A percentile compares a stretch with the other conserved stretches of the same genome.
phyloP scores from a whole-genome alignment of 345 rosid species.

The Murraya paniculata region DNA sequence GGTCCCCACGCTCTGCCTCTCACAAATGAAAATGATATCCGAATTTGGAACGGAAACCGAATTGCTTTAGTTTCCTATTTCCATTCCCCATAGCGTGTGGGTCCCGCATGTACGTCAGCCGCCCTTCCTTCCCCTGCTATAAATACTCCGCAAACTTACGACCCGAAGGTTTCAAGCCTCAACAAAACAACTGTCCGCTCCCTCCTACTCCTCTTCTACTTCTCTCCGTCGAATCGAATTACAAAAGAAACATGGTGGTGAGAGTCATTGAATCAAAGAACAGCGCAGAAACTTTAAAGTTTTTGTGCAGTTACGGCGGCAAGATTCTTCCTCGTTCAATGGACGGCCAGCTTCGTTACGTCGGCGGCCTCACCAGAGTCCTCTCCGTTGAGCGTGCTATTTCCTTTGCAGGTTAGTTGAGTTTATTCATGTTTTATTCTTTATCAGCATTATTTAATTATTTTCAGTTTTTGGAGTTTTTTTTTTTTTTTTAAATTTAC shows the following conservation, averaged over 20 bases:
- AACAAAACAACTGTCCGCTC: not conserved
- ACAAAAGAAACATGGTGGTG: constrained; percentile 18
- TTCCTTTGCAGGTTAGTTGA: constrained; percentile 53
- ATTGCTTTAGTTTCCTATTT: not conserved
- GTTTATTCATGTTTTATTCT: not conserved
- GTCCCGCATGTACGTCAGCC: not conserved
- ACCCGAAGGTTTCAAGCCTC: constrained; percentile 5
- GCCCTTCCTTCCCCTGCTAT: not conserved
- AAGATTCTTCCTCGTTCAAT: constrained; percentile 61
- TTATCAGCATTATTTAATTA: not conserved
- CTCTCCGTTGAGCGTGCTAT: constrained; percentile 68
- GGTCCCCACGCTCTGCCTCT: not conserved
- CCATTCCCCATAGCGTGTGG: not conserved
- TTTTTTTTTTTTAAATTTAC: not conserved
- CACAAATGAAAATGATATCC: not conserved
- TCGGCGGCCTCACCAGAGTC: constrained; percentile 77
- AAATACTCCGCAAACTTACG: not conserved
- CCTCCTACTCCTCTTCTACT: too few species aligned
- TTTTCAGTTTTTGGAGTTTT: not conserved
- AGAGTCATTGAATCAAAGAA: not conserved
- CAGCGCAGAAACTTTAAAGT: constrained; percentile 36
- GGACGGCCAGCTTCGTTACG: constrained; percentile 82
- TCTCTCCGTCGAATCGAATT: too few species aligned
- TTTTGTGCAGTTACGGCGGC: constrained; percentile 86
- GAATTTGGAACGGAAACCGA: not conserved